Conservation (phyloP, 257 asterid genomes). For the Pogostemon cablin region DNA sequence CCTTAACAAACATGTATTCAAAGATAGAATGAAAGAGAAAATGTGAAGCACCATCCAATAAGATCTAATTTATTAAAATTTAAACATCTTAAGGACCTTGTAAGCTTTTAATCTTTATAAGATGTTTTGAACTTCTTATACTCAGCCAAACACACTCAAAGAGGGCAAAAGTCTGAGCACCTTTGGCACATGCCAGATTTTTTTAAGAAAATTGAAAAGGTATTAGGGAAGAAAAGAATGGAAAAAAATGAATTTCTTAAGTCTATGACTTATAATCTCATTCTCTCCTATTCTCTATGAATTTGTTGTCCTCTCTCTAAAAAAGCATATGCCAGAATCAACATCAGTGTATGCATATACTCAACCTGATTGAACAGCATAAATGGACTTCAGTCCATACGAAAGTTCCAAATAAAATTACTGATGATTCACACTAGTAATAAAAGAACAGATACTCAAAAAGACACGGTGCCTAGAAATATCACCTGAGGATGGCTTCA, state of each 20-base stretch:
- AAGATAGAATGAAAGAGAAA: not conserved
- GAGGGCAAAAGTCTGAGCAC: not conserved
- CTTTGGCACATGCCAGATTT: constrained; percentile 4
- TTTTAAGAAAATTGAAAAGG: not conserved
- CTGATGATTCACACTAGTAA: not conserved
- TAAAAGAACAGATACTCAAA: constrained; percentile 1
- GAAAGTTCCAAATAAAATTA: constrained; percentile 5
- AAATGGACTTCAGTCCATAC: constrained; percentile 1
- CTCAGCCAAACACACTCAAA: not conserved
- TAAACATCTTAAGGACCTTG: not conserved
- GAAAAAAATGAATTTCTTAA: not conserved
- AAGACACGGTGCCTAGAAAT: constrained; percentile 9
- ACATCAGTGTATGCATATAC: not conserved
- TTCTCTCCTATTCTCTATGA: constrained; percentile 1
- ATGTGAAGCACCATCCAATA: not conserved
- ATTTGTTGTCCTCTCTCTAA: not conserved
- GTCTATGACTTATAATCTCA: not conserved
- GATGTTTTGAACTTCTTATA: not conserved
- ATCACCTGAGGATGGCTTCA: constrained; percentile 91
- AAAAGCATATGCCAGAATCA: constrained; percentile 7
- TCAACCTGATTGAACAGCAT: not conserved
- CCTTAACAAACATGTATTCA: not conserved
- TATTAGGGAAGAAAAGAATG: not conserved
- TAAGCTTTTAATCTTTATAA: not conserved
- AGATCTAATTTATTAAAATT: no score